A percentile compares a stretch with the other conserved stretches of the same genome.
Evolutionary conservation across 805 yeast genomes (phyloP).

Genomic region (Starmera quercuum): DNA sequence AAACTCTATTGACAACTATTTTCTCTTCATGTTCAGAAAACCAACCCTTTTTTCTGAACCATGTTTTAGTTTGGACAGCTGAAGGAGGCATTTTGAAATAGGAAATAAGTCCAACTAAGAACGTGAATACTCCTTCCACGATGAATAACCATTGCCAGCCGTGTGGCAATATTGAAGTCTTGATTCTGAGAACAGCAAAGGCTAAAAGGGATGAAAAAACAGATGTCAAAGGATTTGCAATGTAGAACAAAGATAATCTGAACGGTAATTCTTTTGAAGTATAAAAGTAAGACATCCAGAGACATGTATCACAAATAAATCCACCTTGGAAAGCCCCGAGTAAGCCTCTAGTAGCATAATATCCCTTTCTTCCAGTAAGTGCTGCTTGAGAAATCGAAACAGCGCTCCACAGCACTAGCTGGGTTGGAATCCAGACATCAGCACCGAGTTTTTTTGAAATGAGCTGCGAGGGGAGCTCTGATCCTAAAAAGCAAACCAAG

Average conservation of each 20-base stretch:
- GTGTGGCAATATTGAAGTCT: conserved; percentile 33
- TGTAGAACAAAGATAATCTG: conserved; percentile 54
- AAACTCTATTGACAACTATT: conserved; percentile 48
- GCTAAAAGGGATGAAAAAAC: conserved; percentile 42
- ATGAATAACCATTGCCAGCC: conserved; percentile 67
- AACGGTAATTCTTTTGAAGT: conserved; percentile 50
- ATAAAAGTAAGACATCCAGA: conserved; percentile 64
- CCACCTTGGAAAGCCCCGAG: conserved; percentile 63
- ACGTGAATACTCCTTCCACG: conserved; percentile 54
- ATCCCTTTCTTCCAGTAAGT: conserved; percentile 32
- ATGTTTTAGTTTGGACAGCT: conserved; percentile 42
- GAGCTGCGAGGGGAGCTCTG: conserved; percentile 62
- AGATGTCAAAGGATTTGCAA: conserved; percentile 41
- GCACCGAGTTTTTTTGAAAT: conserved; percentile 59
- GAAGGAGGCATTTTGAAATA: conserved; percentile 49
- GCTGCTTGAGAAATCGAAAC: conserved; percentile 47
- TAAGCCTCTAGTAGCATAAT: conserved; percentile 40
- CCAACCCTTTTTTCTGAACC: conserved; percentile 44
- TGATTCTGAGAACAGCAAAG: conserved; percentile 44
- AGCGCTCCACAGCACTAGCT: conserved; percentile 47
- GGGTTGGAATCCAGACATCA: conserved; percentile 54
- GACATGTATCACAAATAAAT: conserved; percentile 54
- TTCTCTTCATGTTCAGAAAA: conserved; percentile 46
- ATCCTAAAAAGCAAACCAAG: conserved; percentile 40
- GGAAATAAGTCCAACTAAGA: conserved; percentile 40